Conservation (phyloP, 257 asterid genomes). For the Nicotiana paniculata region DNA sequence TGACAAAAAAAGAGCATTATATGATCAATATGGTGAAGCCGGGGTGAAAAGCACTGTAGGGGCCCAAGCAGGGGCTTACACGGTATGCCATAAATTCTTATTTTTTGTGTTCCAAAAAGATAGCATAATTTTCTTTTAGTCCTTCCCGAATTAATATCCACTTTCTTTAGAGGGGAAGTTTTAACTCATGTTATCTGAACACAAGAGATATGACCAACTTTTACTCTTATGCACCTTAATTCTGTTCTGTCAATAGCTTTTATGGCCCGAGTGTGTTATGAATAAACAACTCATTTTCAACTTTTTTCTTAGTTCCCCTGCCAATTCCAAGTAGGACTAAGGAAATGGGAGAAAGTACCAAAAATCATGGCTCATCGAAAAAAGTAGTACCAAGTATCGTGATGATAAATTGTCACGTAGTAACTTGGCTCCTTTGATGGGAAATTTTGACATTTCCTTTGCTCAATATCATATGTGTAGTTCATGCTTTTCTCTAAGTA, state of each 20-base stretch:
- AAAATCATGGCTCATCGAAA: not conserved
- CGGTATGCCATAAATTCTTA: conserved; percentile 45
- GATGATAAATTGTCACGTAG: not conserved
- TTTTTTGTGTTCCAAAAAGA: not conserved
- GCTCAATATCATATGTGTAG: not conserved
- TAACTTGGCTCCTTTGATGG: not conserved
- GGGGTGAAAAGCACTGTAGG: conserved; percentile 85
- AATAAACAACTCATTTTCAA: not conserved
- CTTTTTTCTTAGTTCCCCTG: not conserved
- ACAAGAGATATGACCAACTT: not conserved
- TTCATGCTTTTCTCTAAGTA: not conserved
- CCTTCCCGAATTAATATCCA: not conserved
- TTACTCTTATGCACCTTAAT: not conserved
- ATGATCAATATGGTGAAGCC: conserved; percentile 98
- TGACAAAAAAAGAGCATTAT: conserved; percentile 90
- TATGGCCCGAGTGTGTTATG: not conserved
- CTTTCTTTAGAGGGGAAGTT: not conserved
- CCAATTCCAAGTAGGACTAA: not conserved
- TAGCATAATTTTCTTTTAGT: not conserved
- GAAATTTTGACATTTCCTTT: not conserved
- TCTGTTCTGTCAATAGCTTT: not conserved
- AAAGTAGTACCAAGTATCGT: not conserved
- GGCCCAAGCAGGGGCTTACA: conserved; percentile 71
- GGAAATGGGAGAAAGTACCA: not conserved
- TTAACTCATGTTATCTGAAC: not conserved